These are phyloP conservation scores for Zopfochytrium polystomum DNA, from an alignment of 371 early-diverging fungal genomes.

Conservation along the genomic window DNA sequence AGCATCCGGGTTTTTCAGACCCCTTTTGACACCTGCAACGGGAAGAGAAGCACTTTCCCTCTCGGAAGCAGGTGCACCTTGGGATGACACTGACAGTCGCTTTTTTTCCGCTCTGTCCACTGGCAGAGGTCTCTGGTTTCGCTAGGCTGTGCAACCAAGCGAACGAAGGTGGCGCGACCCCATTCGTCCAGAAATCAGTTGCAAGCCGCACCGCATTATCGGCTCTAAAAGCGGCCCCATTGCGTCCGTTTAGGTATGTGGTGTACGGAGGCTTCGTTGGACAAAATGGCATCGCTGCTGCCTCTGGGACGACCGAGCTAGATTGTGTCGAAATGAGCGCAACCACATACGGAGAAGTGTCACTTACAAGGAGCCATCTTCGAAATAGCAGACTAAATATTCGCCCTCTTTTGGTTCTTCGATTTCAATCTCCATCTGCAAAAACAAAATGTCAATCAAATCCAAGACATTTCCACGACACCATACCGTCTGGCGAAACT, in stretches of 20 bases:
- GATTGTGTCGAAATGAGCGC: slow-evolving; percentile 4
- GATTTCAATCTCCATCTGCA: slow-evolving; percentile 38
- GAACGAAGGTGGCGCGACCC: slow-evolving; percentile 43
- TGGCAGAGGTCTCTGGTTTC: too few species aligned
- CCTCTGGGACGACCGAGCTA: slow-evolving; percentile 49
- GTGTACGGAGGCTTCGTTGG: slow-evolving; percentile 47
- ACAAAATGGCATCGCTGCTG: slow-evolving; percentile 46
- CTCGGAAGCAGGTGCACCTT: too few species aligned
- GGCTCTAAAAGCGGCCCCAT: slow-evolving; percentile 39
- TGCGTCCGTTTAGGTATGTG: slow-evolving; percentile 39
- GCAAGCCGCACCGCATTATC: slow-evolving; percentile 54
- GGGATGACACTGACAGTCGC: too few species aligned
- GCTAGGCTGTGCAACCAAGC: slow-evolving; percentile 39
- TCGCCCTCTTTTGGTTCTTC: slow-evolving; percentile 48
- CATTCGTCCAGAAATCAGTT: slow-evolving; percentile 48
- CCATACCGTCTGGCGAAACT: slow-evolving; percentile 19
- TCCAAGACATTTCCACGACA: neutral
- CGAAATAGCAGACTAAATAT: slow-evolving; percentile 58
- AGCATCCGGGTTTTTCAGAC: too few species aligned
- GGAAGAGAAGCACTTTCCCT: too few species aligned
- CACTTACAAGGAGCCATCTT: slow-evolving; percentile 56
- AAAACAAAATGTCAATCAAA: slow-evolving; percentile 4
- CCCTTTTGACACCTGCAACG: too few species aligned
- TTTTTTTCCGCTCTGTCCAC: too few species aligned
- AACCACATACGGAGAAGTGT: neutral